Percentiles rank a stretch among this genome's conserved stretches.
Conservation (phyloP, 495 filamentous ascomycete genomes). For the Aspergillus kassunensis region DNA sequence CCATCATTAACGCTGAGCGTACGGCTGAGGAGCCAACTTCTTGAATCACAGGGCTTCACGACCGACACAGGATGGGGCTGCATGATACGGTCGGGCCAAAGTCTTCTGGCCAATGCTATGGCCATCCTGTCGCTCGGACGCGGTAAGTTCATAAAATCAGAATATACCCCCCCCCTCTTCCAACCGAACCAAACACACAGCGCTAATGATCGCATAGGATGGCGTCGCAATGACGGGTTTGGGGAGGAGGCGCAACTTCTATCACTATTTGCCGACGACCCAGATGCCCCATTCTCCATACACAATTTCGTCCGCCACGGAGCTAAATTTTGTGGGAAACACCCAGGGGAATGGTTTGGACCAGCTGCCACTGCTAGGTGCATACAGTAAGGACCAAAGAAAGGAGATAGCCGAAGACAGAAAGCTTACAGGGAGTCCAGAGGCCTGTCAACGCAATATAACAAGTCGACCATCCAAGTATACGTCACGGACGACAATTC, state of each 20-base stretch:
- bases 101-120: constrained; percentile 83
- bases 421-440: constrained; percentile 44
- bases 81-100: constrained; percentile 97
- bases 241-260: constrained; percentile 69
- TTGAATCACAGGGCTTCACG: constrained; percentile 78
- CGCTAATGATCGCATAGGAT: constrained; percentile 54
- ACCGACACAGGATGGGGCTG: constrained; percentile 98
- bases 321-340: constrained; percentile 82
- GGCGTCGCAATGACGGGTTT: constrained; percentile 61
- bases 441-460: constrained; percentile 61
- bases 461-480: constrained; percentile 60
- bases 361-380: constrained; percentile 96
- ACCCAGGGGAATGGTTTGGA: constrained; percentile 98
- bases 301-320: constrained; percentile 91
- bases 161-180: no score
- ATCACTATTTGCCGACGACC: constrained; percentile 82
- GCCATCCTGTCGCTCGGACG: constrained; percentile 68
- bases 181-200: no score
- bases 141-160: no score
- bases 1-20: constrained; percentile 82
- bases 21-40: constrained; percentile 74
- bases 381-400: constrained; percentile 66
- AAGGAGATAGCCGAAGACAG: neutral
- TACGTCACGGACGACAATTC: constrained; percentile 87
- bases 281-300: constrained; percentile 86